Conservation (phyloP, 306 rosid genomes). For the Dalbergia cultrata region DNA sequence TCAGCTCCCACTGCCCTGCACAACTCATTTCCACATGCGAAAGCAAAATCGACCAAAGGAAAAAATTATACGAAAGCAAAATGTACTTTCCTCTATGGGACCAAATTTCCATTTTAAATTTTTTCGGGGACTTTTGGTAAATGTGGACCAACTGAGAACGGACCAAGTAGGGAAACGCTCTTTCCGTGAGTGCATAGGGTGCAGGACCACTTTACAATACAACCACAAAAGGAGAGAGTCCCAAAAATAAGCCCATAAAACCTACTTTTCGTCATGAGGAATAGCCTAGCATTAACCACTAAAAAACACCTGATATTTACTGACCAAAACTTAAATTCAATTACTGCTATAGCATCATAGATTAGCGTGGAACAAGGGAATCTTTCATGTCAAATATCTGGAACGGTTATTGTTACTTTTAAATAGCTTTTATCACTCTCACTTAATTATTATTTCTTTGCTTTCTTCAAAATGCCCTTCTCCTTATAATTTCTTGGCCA, state of each 20-base stretch:
- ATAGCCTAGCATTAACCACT: no score
- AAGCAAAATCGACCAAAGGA: not conserved
- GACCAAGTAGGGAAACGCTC: not conserved
- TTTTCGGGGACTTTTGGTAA: not conserved
- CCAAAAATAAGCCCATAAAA: not conserved
- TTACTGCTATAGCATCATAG: no score
- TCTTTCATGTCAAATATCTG: no score
- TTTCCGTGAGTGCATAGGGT: not conserved
- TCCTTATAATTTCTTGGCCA: no score
- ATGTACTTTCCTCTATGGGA: no score
- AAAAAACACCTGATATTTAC: no score
- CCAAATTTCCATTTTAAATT: not conserved
- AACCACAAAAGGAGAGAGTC: not conserved
- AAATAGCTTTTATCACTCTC: no score
- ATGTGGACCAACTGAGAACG: not conserved
- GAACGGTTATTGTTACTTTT: no score
- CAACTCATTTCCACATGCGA: not conserved
- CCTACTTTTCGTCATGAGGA: not conserved
- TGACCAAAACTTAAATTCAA: no score
- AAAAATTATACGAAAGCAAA: no score
- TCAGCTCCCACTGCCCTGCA: not conserved
- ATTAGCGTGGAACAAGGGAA: not conserved
- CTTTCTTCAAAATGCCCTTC: no score
- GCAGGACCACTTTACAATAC: not conserved
- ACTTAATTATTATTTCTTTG: no score